phyloP scores from a whole-genome alignment of 306 rosid species.

The Cyclanthera cordifolia region DNA sequence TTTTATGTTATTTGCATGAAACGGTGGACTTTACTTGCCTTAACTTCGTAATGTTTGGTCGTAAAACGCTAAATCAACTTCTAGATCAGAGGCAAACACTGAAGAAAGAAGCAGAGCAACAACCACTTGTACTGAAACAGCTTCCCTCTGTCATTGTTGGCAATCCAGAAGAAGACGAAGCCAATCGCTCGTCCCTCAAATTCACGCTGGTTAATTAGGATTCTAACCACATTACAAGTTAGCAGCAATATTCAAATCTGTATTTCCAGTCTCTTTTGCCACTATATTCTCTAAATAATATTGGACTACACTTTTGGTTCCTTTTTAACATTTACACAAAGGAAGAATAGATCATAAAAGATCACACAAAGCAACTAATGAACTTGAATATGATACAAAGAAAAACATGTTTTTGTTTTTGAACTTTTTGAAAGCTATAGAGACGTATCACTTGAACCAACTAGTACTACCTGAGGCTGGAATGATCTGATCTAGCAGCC shows the following conservation, averaged over 20 bases:
- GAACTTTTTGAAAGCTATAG: too few relatives aligned
- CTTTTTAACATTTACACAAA: too few relatives aligned
- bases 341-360: not conserved
- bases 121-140: not conserved
- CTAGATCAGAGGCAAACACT: slow-evolving; percentile 22
- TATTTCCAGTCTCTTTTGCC: not conserved
- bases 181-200: not conserved
- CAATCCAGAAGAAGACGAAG: not conserved
- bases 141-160: slow-evolving; percentile 22
- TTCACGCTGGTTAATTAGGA: not conserved
- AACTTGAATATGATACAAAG: not conserved
- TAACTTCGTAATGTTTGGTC: slow-evolving; percentile 12
- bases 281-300: too few relatives aligned
- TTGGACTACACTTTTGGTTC: too few relatives aligned
- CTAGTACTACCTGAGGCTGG: slow-evolving; percentile 29
- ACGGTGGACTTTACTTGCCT: slow-evolving; percentile 2
- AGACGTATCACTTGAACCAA: too few relatives aligned
- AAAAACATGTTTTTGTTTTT: not conserved
- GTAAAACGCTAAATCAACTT: slow-evolving; percentile 17
- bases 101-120: slow-evolving; percentile 23
- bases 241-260: not conserved
- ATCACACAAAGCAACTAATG: not conserved
- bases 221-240: not conserved
- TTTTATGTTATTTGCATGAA: not conserved
- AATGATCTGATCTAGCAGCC: slow-evolving; percentile 47